Evolutionary conservation across 2,329 filamentous ascomycete genomes (phyloP).

Genomic region (Aspergillus sergii): DNA sequence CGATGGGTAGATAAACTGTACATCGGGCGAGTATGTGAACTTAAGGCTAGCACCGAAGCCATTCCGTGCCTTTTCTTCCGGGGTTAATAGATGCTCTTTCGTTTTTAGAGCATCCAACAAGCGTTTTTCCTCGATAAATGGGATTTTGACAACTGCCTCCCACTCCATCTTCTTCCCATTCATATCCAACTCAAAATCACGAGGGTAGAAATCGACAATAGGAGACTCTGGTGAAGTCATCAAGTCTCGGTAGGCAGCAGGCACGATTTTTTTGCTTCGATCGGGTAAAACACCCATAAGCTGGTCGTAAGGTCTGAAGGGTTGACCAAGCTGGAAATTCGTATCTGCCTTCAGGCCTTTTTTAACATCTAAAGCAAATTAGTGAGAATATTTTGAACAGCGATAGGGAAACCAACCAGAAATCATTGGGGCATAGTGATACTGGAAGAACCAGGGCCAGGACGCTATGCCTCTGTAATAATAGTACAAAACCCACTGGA

Average conservation of each 20-base stretch:
- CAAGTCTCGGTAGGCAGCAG: constrained; percentile 79
- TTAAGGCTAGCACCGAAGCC: constrained; percentile 90
- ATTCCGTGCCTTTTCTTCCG: constrained; percentile 80
- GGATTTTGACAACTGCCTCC: constrained; percentile 98
- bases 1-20: constrained; percentile 83
- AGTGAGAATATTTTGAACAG: constrained; percentile 18
- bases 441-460: constrained; percentile 97
- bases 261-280: constrained; percentile 95
- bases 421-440: constrained; percentile 97
- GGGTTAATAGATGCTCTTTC: constrained; percentile 74
- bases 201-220: constrained; percentile 96
- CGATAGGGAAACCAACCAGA: constrained; percentile 59
- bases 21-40: constrained; percentile 79
- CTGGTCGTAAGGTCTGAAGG: constrained; percentile 93
- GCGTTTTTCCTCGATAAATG: constrained; percentile 92
- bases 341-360: constrained; percentile 85
- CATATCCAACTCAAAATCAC: constrained; percentile 98
- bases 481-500: constrained; percentile 98
- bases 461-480: constrained; percentile 97
- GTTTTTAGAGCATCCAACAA: constrained; percentile 83
- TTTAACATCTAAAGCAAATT: constrained; percentile 68
- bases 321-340: constrained; percentile 90
- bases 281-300: constrained; percentile 98
- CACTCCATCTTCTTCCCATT: constrained; percentile 99
- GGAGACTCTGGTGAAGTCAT: constrained; percentile 91